Percentiles rank a stretch among this genome's conserved stretches.
phyloP scores from a whole-genome alignment of 768 basidiomycete genomes.

The Hydnum rufescens region DNA sequence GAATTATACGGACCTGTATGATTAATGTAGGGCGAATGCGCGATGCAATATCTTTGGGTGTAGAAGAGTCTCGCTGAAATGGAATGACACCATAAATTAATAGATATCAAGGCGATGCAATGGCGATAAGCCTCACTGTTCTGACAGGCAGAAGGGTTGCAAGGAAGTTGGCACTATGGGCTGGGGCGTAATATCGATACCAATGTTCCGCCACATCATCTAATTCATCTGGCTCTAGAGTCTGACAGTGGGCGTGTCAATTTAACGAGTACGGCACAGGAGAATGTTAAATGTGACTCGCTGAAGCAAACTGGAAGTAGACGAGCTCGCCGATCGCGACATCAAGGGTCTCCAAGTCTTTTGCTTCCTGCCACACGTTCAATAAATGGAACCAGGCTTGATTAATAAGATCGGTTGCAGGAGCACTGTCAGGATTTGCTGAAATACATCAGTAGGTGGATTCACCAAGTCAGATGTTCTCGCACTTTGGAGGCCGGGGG shows the following conservation, averaged over 20 bases:
- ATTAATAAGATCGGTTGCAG: neutral
- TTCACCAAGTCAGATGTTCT: neutral
- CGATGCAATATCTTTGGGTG: neutral
- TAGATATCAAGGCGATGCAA: no score
- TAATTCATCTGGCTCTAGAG: neutral
- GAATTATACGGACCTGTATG: neutral
- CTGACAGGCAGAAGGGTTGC: neutral
- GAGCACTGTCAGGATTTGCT: neutral
- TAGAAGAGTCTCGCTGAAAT: neutral
- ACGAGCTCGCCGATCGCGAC: neutral
- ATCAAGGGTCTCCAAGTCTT: neutral
- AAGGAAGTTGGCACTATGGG: neutral
- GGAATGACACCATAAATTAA: neutral
- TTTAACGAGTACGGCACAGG: no score
- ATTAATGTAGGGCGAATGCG: neutral
- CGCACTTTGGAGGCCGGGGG: no score
- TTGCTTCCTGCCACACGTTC: neutral
- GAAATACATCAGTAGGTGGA: neutral
- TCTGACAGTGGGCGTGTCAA: neutral
- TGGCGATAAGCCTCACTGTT: neutral
- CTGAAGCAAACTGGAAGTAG: neutral
- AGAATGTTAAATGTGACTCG: no score
- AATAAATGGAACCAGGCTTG: neutral
- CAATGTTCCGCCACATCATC: neutral
- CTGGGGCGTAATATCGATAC: neutral